phyloP scores from a whole-genome alignment of 495 filamentous ascomycete species.

The Neurospora tetraspora region DNA sequence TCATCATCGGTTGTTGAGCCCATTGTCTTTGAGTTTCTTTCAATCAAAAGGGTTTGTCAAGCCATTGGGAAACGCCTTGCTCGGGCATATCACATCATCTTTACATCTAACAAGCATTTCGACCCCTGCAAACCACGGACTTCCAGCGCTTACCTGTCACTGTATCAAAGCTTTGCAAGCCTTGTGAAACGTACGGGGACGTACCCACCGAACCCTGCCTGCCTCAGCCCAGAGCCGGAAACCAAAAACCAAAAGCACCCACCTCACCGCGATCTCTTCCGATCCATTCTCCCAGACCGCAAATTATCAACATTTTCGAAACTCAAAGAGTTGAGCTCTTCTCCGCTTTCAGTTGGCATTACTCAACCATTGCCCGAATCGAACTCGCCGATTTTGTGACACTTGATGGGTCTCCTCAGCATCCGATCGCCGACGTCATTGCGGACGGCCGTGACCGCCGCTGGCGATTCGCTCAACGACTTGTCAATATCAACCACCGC shows the following conservation, averaged over 20 bases:
- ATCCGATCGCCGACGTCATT: slow-evolving; percentile 56
- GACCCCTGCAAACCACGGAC: background rate
- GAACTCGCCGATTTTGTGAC: background rate
- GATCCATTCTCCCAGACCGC: background rate
- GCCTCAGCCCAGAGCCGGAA: background rate
- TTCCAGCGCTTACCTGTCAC: background rate
- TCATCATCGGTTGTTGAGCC: background rate
- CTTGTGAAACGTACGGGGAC: background rate
- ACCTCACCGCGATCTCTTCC: background rate
- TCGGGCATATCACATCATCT: background rate
- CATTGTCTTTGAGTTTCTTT: background rate
- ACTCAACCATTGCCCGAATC: background rate
- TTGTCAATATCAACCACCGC: slow-evolving; percentile 9
- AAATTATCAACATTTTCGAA: background rate
- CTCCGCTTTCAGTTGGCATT: background rate
- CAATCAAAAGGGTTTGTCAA: background rate
- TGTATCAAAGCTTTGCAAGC: background rate
- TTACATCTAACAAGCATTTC: background rate
- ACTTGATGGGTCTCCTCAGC: slow-evolving; percentile 27
- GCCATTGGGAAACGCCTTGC: background rate
- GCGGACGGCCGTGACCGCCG: slow-evolving; percentile 36
- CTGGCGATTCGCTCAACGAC: slow-evolving; percentile 14
- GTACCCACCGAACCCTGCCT: background rate
- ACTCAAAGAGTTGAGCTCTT: background rate
- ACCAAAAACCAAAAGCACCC: background rate